Base-by-base conservation (phyloP, 106 monocot species). In the Dactylorhiza incarnata region DNA sequence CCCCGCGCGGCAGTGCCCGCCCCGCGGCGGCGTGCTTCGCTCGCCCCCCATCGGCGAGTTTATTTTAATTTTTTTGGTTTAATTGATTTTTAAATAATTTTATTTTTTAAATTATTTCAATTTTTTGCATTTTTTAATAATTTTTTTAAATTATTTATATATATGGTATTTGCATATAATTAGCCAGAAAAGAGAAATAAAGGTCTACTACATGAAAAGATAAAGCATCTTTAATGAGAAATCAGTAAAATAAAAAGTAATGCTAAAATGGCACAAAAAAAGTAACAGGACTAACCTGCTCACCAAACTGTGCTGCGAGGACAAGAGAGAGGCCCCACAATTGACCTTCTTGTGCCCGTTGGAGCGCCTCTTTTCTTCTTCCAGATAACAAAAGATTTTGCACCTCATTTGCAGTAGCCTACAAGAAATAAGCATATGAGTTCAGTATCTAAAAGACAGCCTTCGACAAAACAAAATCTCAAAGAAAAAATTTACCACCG, bases 241-340 rank as follows among this genome's bases (percentile, higher is more conserved):
- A 54, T 19, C 45, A 75, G 45, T 46, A 65, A 65, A 68, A 44
- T 5, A 20, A 75, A 46, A 8, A 49, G 53, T 29, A 25, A 61
- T 62, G 45, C 14, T 9, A 70, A 69, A 46, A 58, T 71, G 25
- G 15, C 23, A 72, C 8, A 76, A 10, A 46, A 81, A 72, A 50
- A 45, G 59, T 10, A 53, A 26, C 11, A 24, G 73, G 17, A 78
- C 77, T 77, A 76, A 99, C 97, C 89, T 99, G 85, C 37, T 94
- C 88, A 55, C 99, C 99, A 74, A 99, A 85, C 63, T 92, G 99
- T 68, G 88, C 84, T 17, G 99, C 91, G 82, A 99, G 99, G 74
- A 99, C 89, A 84, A 99, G 84, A 73, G 99, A 94, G 78, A 89
- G 91, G 7, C 99, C 99, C 99, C 99, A 99, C 76, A 99, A 78